A percentile compares a stretch with the other conserved stretches of the same genome.
phyloP scores from a whole-genome alignment of 2,329 filamentous ascomycete genomes.

The Neonectria faginata region DNA sequence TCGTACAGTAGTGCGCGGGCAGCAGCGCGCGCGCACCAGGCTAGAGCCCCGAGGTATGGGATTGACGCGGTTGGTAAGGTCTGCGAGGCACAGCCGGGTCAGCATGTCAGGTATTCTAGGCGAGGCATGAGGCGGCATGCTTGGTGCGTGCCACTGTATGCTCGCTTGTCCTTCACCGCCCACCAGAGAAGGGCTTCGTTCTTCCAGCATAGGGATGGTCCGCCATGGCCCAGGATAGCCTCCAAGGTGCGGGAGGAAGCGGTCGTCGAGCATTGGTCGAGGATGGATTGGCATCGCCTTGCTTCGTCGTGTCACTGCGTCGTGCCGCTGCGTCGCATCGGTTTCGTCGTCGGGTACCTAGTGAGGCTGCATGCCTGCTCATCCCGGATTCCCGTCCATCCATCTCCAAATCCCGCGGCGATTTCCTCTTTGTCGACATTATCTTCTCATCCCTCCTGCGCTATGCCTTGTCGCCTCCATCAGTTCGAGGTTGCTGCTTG shows the following conservation, averaged over 20 bases:
- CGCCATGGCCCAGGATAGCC: conserved; percentile 3
- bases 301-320: not conserved
- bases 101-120: conserved; percentile 1
- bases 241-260: conserved; percentile 12
- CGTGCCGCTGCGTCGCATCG: conserved; percentile 10
- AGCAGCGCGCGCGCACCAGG: conserved; percentile 30
- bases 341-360: not conserved
- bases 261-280: conserved; percentile 3
- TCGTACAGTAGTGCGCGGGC: conserved; percentile 40
- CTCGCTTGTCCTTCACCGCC: conserved; percentile 21
- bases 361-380: not conserved
- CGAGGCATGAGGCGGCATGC: conserved; percentile 7
- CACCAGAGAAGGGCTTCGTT: not conserved
- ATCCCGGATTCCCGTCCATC: conserved; percentile 13
- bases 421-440: not conserved
- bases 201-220: not conserved
- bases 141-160: not conserved
- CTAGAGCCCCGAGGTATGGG: conserved; percentile 11
- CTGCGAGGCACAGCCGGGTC: conserved; percentile 11
- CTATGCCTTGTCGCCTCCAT: not conserved
- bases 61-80: conserved; percentile 8
- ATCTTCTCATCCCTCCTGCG: not conserved
- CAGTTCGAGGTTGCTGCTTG: not conserved
- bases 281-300: conserved; percentile 16
- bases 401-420: not conserved